A percentile compares a stretch with the other conserved stretches of the same genome.
Conservation (phyloP, 352 stramenopile genomes). For the Globisporangium middletonii region DNA sequence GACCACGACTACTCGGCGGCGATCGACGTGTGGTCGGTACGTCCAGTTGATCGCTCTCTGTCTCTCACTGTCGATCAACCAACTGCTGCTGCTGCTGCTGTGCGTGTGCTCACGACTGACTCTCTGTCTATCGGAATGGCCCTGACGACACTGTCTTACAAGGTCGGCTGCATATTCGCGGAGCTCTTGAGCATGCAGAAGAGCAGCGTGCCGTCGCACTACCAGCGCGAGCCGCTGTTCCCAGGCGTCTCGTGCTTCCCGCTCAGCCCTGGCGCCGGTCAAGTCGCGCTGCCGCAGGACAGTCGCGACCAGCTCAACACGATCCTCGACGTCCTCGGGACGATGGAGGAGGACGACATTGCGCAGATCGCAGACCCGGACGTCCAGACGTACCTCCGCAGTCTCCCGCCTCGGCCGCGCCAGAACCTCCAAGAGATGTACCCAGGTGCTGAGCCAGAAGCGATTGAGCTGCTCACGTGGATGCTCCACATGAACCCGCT, state of each 20-base stretch:
- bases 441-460: constrained; percentile 70
- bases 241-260: constrained; percentile 91
- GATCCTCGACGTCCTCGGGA: constrained; percentile 85
- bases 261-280: constrained; percentile 65
- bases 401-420: constrained; percentile 53
- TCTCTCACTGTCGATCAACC: neutral
- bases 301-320: constrained; percentile 84
- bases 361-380: constrained; percentile 80
- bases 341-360: constrained; percentile 82
- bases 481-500: constrained; percentile 87
- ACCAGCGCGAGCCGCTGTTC: constrained; percentile 93
- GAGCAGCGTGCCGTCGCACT: constrained; percentile 91
- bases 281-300: constrained; percentile 75
- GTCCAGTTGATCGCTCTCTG: constrained; percentile 9
- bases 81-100: neutral
- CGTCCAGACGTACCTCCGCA: constrained; percentile 79
- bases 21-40: constrained; percentile 87
- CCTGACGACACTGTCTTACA: constrained; percentile 10
- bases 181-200: constrained; percentile 96
- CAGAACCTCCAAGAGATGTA: constrained; percentile 83
- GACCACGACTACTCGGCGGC: constrained; percentile 85
- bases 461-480: constrained; percentile 70
- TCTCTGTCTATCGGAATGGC: neutral
- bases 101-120: neutral
- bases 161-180: constrained; percentile 93